Percentiles rank a stretch among this genome's conserved stretches.
These are phyloP conservation scores for Pycnococcus provasolii DNA, from an alignment of 139 green algal genomes.

Conservation along the genomic window DNA sequence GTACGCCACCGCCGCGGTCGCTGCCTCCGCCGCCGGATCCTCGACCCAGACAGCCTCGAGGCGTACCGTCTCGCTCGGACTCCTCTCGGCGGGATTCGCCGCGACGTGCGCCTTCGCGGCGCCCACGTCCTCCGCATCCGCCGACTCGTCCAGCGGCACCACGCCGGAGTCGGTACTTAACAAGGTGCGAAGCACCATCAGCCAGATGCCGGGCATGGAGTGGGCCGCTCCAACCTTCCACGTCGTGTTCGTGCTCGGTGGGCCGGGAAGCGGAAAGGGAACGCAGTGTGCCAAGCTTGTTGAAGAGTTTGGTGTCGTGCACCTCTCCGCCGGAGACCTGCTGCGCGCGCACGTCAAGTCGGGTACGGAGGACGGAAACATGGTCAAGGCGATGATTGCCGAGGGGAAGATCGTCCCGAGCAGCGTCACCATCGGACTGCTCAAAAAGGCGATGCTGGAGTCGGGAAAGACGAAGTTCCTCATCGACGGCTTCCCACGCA, in stretches of 20 bases:
- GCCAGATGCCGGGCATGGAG: no score
- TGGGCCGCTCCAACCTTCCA: background rate
- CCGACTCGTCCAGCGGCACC: no score
- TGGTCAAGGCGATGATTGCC: conserved; percentile 88
- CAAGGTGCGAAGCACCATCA: no score
- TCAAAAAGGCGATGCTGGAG: conserved; percentile 70
- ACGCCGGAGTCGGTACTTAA: no score
- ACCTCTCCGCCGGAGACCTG: conserved; percentile 84
- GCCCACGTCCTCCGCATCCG: no score
- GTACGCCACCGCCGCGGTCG: no score
- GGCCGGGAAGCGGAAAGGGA: conserved; percentile 76
- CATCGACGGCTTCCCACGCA: conserved; percentile 90
- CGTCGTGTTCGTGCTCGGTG: conserved; percentile 63
- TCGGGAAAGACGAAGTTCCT: conserved; percentile 61
- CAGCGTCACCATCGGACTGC: conserved; percentile 72
- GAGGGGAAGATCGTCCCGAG: conserved; percentile 83
- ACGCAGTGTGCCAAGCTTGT: conserved; percentile 77
- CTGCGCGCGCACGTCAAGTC: conserved; percentile 77
- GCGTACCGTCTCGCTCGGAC: no score
- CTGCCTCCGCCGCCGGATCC: no score
- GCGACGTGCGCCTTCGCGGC: no score
- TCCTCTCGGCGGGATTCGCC: no score
- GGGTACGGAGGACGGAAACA: conserved; percentile 69
- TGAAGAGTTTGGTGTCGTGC: conserved; percentile 64
- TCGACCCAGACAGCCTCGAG: no score